Evolutionary conservation across 805 yeast species (phyloP).

Genomic region (Saccharomycopsis amapae): DNA sequence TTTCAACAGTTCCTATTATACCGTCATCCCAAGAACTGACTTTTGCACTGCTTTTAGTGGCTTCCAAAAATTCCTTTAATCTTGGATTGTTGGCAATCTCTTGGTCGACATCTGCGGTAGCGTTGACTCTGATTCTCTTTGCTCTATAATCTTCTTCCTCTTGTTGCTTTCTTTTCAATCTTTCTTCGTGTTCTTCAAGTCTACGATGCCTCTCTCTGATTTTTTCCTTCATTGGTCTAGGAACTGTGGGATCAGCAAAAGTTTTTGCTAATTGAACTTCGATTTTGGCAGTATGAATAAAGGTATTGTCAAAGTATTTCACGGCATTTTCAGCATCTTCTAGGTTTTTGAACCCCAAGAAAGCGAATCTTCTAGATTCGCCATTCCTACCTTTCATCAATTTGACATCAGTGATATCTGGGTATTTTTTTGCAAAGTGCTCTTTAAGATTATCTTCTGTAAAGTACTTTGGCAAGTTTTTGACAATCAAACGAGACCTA

Average conservation of each 20-base stretch:
- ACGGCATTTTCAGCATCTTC: constrained; percentile 77
- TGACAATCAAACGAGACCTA: constrained; percentile 64
- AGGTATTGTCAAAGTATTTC: constrained; percentile 65
- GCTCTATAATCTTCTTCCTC: constrained; percentile 31
- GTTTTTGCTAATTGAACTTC: constrained; percentile 80
- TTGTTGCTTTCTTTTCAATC: constrained; percentile 36
- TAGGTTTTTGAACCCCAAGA: constrained; percentile 72
- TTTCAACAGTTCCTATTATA: constrained; percentile 31
- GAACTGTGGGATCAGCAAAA: constrained; percentile 76
- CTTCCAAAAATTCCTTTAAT: constrained; percentile 72
- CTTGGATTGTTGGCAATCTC: constrained; percentile 60
- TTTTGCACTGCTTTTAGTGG: constrained; percentile 70
- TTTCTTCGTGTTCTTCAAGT: constrained; percentile 42
- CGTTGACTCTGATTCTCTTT: constrained; percentile 25
- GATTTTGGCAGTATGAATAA: constrained; percentile 74
- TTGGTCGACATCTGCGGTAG: constrained; percentile 38
- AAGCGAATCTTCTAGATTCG: constrained; percentile 87
- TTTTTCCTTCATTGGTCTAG: constrained; percentile 53
- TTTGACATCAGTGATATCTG: constrained; percentile 78
- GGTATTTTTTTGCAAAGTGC: constrained; percentile 37
- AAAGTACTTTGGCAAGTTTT: constrained; percentile 62
- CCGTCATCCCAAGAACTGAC: constrained; percentile 66
- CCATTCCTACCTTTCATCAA: constrained; percentile 77
- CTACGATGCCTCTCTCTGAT: constrained; percentile 43
- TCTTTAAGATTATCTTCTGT: constrained; percentile 54